Evolutionary conservation across 805 yeast species (phyloP).

Genomic region (Candida qinlingensis): DNA sequence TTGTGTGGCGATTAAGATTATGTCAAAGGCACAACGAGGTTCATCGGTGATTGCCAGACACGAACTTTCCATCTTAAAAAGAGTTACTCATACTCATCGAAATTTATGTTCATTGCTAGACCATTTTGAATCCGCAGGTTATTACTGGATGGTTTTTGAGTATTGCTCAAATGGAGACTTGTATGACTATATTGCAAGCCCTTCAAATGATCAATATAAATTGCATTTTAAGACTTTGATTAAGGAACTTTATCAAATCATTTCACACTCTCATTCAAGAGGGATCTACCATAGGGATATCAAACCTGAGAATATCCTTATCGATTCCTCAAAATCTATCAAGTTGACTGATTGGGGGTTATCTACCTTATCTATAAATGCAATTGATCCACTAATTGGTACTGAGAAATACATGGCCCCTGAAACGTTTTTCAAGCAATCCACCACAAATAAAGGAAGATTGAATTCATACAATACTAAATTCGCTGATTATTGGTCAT

Average conservation of each 20-base stretch:
- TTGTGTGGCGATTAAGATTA: slow-evolving; percentile 50
- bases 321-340: slow-evolving; percentile 44
- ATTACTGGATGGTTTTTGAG: slow-evolving; percentile 56
- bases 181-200: slow-evolving; percentile 43
- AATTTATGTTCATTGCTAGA: slow-evolving; percentile 57
- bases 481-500: slow-evolving; percentile 81
- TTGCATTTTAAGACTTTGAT: slow-evolving; percentile 34
- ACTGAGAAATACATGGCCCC: slow-evolving; percentile 93
- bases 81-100: slow-evolving; percentile 29
- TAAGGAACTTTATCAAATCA: slow-evolving; percentile 46
- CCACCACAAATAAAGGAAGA: neutral
- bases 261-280: slow-evolving; percentile 47
- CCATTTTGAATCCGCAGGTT: slow-evolving; percentile 47
- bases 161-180: slow-evolving; percentile 64
- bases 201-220: slow-evolving; percentile 16
- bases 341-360: slow-evolving; percentile 76
- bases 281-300: slow-evolving; percentile 68
- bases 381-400: slow-evolving; percentile 46
- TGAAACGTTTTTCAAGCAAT: slow-evolving; percentile 56
- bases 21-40: slow-evolving; percentile 39
- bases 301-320: slow-evolving; percentile 66
- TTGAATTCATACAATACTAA: slow-evolving; percentile 54
- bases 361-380: slow-evolving; percentile 36
- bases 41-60: slow-evolving; percentile 44
- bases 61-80: slow-evolving; percentile 40